These are phyloP conservation scores for Oryza meyeriana DNA, from an alignment of 176 grass and related monocot species.

Conservation along the genomic window DNA sequence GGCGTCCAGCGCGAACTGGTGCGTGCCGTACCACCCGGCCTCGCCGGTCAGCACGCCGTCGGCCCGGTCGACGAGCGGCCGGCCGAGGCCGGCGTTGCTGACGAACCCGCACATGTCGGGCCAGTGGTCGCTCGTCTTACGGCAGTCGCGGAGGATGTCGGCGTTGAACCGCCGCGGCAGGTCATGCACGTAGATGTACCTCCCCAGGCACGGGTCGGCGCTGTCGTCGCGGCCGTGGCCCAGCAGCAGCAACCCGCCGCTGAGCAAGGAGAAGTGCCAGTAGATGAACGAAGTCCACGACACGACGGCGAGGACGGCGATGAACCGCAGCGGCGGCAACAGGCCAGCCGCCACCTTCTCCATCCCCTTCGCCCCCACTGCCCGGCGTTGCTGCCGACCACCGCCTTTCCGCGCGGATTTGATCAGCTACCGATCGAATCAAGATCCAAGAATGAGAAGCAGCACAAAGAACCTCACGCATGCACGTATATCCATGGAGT, in stretches of 20 bases:
- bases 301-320: constrained; percentile 28
- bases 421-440: background rate
- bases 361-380: constrained; percentile 1
- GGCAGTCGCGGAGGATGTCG: constrained; percentile 61
- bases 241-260: background rate
- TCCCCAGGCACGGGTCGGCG: constrained; percentile 42
- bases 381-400: background rate
- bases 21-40: constrained; percentile 64
- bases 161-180: constrained; percentile 66
- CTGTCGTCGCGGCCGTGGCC: background rate
- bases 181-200: constrained; percentile 72
- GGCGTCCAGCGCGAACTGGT: constrained; percentile 56
- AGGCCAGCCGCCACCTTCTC: constrained; percentile 25
- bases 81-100: constrained; percentile 57
- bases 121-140: constrained; percentile 54
- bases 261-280: constrained; percentile 42
- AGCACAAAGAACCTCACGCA: background rate
- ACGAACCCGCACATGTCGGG: constrained; percentile 55
- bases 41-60: constrained; percentile 41
- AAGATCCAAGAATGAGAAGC: background rate
- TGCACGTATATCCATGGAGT: background rate
- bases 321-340: constrained; percentile 31
- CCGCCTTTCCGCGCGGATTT: constrained; percentile 7
- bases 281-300: constrained; percentile 50
- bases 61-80: constrained; percentile 28